These are phyloP conservation scores for Chlorella sp. DNA, from an alignment of 139 green algal genomes.

Conservation along the genomic window DNA sequence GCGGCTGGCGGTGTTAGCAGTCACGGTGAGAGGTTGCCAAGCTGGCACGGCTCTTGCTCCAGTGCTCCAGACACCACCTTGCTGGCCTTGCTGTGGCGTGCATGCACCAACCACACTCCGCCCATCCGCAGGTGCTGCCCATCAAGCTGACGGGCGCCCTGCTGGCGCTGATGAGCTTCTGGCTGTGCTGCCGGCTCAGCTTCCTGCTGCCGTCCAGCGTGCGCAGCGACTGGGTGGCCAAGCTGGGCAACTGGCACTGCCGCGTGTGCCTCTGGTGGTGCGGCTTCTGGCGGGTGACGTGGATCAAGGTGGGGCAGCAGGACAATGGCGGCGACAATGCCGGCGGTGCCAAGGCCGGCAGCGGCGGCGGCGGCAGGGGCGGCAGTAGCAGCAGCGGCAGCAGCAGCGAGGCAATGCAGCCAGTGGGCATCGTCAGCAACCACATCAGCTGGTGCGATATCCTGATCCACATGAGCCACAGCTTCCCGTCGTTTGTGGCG, in stretches of 20 bases:
- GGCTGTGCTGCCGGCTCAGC: conserved; percentile 44
- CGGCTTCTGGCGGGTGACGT: conserved; percentile 77
- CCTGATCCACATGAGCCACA: conserved; percentile 82
- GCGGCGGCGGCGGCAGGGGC: not conserved
- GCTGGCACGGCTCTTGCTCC: too few relatives aligned
- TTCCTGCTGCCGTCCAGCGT: conserved; percentile 38
- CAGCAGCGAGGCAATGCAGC: not conserved
- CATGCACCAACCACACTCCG: too few relatives aligned
- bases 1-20: conserved; percentile 50
- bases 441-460: conserved; percentile 90
- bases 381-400: not conserved
- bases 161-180: conserved; percentile 61
- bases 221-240: conserved; percentile 36
- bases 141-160: conserved; percentile 55
- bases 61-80: too few relatives aligned
- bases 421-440: conserved; percentile 81
- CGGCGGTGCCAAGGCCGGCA: not conserved
- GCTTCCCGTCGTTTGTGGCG: conserved; percentile 87
- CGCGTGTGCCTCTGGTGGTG: conserved; percentile 71
- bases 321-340: not conserved
- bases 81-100: not conserved
- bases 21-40: conserved; percentile 29
- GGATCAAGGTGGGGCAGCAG: conserved; percentile 47
- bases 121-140: conserved; percentile 52
- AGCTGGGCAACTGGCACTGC: conserved; percentile 62